A percentile compares a stretch with the other conserved stretches of the same genome.
These are phyloP conservation scores for Stygiomarasmius scandens DNA, from an alignment of 1,284 basidiomycete species.

Conservation along the genomic window DNA sequence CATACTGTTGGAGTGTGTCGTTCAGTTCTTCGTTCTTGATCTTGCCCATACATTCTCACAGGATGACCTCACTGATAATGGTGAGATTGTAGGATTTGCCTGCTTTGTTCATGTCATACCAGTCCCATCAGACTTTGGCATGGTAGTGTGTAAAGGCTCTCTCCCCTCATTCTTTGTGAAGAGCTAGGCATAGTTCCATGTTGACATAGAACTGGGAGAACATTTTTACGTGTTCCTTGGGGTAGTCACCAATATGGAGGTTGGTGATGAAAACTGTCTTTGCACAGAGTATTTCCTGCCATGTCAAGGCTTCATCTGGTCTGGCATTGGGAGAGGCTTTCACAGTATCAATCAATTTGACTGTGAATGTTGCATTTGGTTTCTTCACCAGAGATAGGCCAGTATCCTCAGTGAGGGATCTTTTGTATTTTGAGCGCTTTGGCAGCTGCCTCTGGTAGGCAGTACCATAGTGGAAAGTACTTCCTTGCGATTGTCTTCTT, in stretches of 20 bases:
- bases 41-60: too few relatives aligned
- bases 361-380: background rate
- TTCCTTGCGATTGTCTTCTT: too few relatives aligned
- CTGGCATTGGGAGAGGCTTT: constrained; percentile 3
- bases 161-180: too few relatives aligned
- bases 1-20: background rate
- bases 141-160: too few relatives aligned
- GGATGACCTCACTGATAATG: too few relatives aligned
- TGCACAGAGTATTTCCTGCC: background rate
- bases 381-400: background rate
- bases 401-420: background rate
- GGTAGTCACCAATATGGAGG: background rate
- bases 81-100: too few relatives aligned
- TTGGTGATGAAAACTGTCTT: constrained; percentile 1
- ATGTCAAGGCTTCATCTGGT: background rate
- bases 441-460: background rate
- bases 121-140: too few relatives aligned
- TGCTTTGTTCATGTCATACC: too few relatives aligned
- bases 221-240: background rate
- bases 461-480: too few relatives aligned
- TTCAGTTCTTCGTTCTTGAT: too few relatives aligned
- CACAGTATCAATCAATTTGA: background rate
- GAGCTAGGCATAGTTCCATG: background rate
- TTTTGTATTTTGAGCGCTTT: background rate
- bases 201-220: constrained; percentile 6